A percentile compares a stretch with the other conserved stretches of the same genome.
Conservation (phyloP, 257 asterid genomes). For the Anisodus acutangulus region DNA sequence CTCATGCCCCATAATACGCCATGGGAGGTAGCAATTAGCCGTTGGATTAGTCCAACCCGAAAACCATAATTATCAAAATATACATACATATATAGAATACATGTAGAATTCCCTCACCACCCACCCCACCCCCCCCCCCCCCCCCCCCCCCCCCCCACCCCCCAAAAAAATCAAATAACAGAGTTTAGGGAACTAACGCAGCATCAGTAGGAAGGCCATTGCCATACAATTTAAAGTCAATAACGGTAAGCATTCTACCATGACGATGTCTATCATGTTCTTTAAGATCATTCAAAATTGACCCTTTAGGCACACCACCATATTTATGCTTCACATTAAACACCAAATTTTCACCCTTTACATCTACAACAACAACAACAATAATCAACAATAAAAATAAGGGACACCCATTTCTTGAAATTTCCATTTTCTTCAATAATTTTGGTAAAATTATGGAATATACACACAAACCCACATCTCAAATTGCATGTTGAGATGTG, state of each 20-base stretch:
- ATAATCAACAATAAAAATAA: neutral
- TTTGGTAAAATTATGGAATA: neutral
- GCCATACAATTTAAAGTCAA: conserved; percentile 58
- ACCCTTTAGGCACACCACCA: conserved; percentile 48
- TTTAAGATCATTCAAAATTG: conserved; percentile 42
- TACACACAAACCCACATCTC: neutral
- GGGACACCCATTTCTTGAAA: neutral
- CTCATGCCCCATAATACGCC: too few species aligned
- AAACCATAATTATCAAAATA: too few species aligned
- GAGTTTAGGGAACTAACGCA: conserved; percentile 47
- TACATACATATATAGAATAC: too few species aligned
- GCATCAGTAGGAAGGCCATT: conserved; percentile 54
- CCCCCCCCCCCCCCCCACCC: neutral
- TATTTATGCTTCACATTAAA: conserved; percentile 61
- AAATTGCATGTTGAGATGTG: neutral
- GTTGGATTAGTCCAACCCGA: too few species aligned
- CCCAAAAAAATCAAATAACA: neutral
- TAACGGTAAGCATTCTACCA: conserved; percentile 51
- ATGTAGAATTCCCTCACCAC: neutral
- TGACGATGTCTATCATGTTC: conserved; percentile 62
- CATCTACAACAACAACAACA: neutral
- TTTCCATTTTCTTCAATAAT: neutral
- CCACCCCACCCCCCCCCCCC: neutral
- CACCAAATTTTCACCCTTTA: conserved; percentile 54
- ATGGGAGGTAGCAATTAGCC: too few species aligned